Base-by-base conservation (phyloP, 2,329 filamentous ascomycete species). In the Fusarium sp. region DNA sequence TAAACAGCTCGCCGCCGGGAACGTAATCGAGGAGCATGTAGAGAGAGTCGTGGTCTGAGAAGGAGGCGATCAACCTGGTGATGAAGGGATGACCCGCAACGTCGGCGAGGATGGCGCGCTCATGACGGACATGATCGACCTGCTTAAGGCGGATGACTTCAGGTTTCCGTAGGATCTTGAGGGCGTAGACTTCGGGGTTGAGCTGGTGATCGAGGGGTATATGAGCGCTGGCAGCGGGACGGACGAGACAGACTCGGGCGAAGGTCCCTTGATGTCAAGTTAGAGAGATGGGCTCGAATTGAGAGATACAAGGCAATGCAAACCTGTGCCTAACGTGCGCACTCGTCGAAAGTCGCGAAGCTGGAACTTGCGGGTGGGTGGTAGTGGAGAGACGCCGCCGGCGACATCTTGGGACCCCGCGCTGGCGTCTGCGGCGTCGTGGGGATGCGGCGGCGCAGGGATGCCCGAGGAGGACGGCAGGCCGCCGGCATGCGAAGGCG, bases 11-110 rank as follows among this genome's bases (percentile, higher is more conserved):
- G 80, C 94, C 94, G 65, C 94, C 94, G 62, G 93, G 94, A 75
- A 94, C 92, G 81, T 95, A 95, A 83, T 95, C 93, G 78, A 95
- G 91, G 74, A 96, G 88, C 89, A 96, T 93, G 81, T 96, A 96
- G 50, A 96, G 85, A 20, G 92, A 94, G 78, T 95, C 93, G 77
- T 87, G 86, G 83, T 96, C 94, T 80, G 94, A 91, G 85, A 96
- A 97, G 74, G 93, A 94, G 70, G 92, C 92, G 59, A 93, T 87
- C 80, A 96, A 89, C 71, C 90, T 92, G 62, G 94, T 95, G 80
- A 97, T 95, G 84, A 96, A 97, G 27, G 94, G 94, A 80, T 95
- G 92, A 27, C 93, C 93, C 56, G 92, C 91, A 57, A 96, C 92
- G 74, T 94, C 91, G 79, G 91, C 90, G 61, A 97, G 90, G 76